phyloP scores from a whole-genome alignment of 2,329 filamentous ascomycete genomes.

The Exophiala sp. region DNA sequence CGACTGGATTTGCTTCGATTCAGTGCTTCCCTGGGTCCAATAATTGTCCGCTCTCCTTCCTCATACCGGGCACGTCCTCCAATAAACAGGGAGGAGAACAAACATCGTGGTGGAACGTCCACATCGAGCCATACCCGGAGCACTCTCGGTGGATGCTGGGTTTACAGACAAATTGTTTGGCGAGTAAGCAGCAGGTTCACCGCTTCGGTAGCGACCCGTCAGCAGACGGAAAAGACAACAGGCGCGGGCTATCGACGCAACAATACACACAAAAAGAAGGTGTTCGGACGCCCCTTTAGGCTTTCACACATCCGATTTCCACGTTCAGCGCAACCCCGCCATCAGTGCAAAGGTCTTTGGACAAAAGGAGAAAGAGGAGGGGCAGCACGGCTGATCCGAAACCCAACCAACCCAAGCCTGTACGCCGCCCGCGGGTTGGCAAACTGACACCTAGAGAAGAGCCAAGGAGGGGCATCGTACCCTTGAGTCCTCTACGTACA shows the following conservation, averaged over 20 bases:
- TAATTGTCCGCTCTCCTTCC: neutral
- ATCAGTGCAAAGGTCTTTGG: neutral
- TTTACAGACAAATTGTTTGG: neutral
- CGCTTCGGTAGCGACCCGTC: slow-evolving; percentile 1
- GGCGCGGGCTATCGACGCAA: neutral
- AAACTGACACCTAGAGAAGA: neutral
- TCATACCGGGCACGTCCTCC: neutral
- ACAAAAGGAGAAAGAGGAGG: slow-evolving; percentile 2
- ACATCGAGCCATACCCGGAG: neutral
- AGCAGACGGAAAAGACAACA: slow-evolving; percentile 1
- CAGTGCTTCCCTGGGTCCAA: neutral
- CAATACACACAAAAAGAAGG: neutral
- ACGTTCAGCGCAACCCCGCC: neutral
- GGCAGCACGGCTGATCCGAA: slow-evolving; percentile 1
- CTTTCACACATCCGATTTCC: neutral
- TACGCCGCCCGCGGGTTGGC: slow-evolving; percentile 5
- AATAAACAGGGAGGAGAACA: neutral
- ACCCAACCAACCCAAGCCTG: slow-evolving; percentile 5
- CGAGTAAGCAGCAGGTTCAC: neutral
- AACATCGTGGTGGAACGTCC: slow-evolving; percentile 7
- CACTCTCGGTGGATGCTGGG: neutral
- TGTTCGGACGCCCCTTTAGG: neutral
- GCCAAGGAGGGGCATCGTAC: neutral
- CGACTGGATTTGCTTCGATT: neutral
- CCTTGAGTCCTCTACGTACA: no score